Percentiles rank a stretch among this genome's conserved stretches.
Conservation (phyloP, 202 grass and related monocot genomes). For the Panicum hallii region DNA sequence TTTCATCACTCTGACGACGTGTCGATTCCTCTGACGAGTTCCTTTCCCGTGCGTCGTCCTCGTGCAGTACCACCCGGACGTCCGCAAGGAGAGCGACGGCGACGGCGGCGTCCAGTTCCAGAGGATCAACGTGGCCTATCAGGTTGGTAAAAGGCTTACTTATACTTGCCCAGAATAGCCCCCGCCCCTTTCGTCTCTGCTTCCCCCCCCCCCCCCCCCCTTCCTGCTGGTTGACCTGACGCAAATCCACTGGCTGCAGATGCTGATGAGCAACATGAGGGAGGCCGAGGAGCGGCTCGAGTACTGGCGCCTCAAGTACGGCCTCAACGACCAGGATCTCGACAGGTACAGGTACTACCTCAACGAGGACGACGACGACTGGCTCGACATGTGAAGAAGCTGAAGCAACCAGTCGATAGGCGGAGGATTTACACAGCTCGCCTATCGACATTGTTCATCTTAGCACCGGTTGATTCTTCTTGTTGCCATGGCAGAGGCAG, state of each 20-base stretch:
- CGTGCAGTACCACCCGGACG: constrained; percentile 89
- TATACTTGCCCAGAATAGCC: too few relatives aligned
- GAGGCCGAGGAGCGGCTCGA: constrained; percentile 55
- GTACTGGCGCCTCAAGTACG: constrained; percentile 54
- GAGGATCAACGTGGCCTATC: constrained; percentile 75
- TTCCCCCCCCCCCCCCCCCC: not conserved
- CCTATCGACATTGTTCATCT: not conserved
- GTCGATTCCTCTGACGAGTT: not conserved
- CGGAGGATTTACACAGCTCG: not conserved
- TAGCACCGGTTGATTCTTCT: not conserved
- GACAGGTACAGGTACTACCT: constrained; percentile 52
- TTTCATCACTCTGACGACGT: not conserved
- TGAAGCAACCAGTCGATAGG: too few relatives aligned
- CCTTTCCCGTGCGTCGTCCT: too few relatives aligned
- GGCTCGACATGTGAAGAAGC: constrained; percentile 33
- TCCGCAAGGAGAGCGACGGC: constrained; percentile 61
- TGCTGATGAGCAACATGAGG: constrained; percentile 46
- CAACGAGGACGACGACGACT: constrained; percentile 47
- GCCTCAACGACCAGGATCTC: constrained; percentile 50
- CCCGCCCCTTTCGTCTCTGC: not conserved
- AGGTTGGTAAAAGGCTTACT: constrained; percentile 30
- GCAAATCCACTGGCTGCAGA: constrained; percentile 12
- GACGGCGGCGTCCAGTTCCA: constrained; percentile 56
- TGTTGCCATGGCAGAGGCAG: constrained; percentile 1
- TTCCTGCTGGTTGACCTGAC: not conserved